Evolutionary conservation across 2,329 filamentous ascomycete species (phyloP).

Genomic region (Ceratocystis alfenasii): DNA sequence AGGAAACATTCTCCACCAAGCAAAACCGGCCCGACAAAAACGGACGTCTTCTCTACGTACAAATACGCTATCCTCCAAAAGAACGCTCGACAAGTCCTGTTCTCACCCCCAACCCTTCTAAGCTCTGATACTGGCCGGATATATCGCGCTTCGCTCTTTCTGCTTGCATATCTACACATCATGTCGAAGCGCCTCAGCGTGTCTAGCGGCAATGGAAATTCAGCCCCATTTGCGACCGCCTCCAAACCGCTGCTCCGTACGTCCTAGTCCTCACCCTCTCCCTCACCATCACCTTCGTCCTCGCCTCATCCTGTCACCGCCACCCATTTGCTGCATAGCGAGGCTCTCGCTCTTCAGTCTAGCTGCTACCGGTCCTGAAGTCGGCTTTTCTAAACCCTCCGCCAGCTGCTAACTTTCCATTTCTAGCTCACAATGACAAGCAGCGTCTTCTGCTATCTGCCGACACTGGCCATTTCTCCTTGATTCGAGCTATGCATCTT

Average conservation of each 20-base stretch:
- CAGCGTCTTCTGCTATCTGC: conserved; percentile 61
- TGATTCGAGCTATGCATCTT: conserved; percentile 59
- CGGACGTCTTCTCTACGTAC: too few species aligned
- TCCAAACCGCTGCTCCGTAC: conserved; percentile 26
- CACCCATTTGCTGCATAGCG: too few species aligned
- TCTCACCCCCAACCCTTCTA: too few species aligned
- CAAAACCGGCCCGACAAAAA: not conserved
- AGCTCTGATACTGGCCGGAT: too few species aligned
- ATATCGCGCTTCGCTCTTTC: not conserved
- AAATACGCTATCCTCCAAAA: too few species aligned
- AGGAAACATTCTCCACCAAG: not conserved
- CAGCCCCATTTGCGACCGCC: conserved; percentile 23
- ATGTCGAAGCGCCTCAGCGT: conserved; percentile 54
- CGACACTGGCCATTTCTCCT: conserved; percentile 61
- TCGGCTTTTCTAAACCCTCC: not conserved
- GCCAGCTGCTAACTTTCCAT: not conserved
- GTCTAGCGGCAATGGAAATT: conserved; percentile 36
- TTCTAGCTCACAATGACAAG: conserved; percentile 51
- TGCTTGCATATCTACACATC: conserved; percentile 22
- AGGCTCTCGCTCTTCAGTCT: not conserved
- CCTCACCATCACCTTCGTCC: not conserved
- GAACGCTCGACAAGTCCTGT: too few species aligned
- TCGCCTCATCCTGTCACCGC: not conserved
- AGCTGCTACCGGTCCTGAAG: not conserved
- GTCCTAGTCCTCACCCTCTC: conserved; percentile 18